These are phyloP conservation scores for Ceratobasidium theobromae DNA, from an alignment of 1,284 basidiomycete genomes.

Conservation along the genomic window DNA sequence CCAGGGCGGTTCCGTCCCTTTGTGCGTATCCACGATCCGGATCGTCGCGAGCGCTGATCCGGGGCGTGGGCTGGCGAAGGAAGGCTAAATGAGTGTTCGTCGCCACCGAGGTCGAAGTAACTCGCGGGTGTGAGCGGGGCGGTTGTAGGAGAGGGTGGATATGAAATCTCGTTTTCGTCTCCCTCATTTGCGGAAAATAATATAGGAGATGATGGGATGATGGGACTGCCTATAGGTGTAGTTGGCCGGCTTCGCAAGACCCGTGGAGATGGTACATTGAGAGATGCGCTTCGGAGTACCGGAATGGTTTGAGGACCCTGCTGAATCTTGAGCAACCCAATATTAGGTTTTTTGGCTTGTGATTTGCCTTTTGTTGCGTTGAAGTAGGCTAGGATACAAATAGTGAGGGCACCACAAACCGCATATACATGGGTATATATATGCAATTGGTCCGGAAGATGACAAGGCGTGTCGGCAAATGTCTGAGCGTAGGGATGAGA, in stretches of 20 bases:
- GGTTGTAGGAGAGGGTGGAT: conserved; percentile 10
- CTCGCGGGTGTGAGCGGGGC: conserved; percentile 19
- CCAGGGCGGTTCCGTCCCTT: not conserved
- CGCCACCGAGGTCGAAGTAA: conserved; percentile 27
- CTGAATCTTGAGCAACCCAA: not conserved
- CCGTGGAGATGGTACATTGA: conserved; percentile 16
- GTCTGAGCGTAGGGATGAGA: conserved; percentile 42
- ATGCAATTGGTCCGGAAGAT: conserved; percentile 65
- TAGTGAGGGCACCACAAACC: conserved; percentile 52
- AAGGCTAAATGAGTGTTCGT: conserved; percentile 26
- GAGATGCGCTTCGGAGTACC: conserved; percentile 14
- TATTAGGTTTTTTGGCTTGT: not conserved
- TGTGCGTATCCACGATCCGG: conserved; percentile 2
- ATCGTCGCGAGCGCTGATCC: not conserved
- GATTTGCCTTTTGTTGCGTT: not conserved
- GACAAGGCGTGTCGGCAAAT: conserved; percentile 58
- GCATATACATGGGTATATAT: conserved; percentile 63
- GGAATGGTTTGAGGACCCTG: not conserved
- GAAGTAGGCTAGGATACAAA: conserved; percentile 42
- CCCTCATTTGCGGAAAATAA: conserved; percentile 2
- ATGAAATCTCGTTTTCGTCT: conserved; percentile 25
- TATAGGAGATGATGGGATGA: conserved; percentile 17
- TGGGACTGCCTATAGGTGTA: not conserved
- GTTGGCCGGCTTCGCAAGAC: conserved; percentile 13
- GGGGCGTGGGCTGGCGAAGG: conserved; percentile 1